These are phyloP conservation scores for Xylaria castorea DNA, from an alignment of 495 filamentous ascomycete species.

Conservation along the genomic window DNA sequence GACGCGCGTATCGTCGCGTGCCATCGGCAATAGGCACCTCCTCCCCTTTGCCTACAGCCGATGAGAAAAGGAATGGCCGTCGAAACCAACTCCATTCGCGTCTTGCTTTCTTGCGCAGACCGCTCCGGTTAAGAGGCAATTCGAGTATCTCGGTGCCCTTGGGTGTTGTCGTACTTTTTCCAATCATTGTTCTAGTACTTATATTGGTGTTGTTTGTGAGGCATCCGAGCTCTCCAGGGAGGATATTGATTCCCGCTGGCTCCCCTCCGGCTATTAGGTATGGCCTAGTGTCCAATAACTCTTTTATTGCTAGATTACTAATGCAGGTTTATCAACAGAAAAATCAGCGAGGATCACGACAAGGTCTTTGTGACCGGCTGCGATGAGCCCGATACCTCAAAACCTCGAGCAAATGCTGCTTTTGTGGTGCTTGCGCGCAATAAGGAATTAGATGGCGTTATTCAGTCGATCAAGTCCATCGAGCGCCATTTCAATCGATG, in stretches of 20 bases:
- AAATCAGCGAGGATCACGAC: slow-evolving; percentile 96
- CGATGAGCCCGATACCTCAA: slow-evolving; percentile 70
- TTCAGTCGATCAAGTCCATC: slow-evolving; percentile 96
- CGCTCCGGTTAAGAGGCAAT: slow-evolving; percentile 91
- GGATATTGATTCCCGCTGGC: slow-evolving; percentile 87
- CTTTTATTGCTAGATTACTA: not conserved
- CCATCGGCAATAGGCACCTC: slow-evolving; percentile 46
- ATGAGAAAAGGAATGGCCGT: slow-evolving; percentile 52
- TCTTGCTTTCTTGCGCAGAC: slow-evolving; percentile 85
- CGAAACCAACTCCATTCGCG: slow-evolving; percentile 48
- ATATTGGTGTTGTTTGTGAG: slow-evolving; percentile 89
- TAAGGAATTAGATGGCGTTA: slow-evolving; percentile 94
- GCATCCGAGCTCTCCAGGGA: slow-evolving; percentile 82
- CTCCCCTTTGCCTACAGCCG: slow-evolving; percentile 51
- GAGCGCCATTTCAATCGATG: slow-evolving; percentile 99
- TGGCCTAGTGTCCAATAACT: slow-evolving; percentile 28
- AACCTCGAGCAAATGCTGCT: slow-evolving; percentile 81
- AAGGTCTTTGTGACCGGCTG: slow-evolving; percentile 95
- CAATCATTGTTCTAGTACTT: slow-evolving; percentile 87
- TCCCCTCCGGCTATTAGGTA: slow-evolving; percentile 92
- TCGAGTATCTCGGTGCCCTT: slow-evolving; percentile 93
- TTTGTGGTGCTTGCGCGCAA: slow-evolving; percentile 97
- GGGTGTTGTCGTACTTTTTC: slow-evolving; percentile 91
- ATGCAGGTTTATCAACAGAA: slow-evolving; percentile 58
- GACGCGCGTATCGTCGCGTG: slow-evolving; percentile 57